A percentile compares a stretch with the other conserved stretches of the same genome.
These are phyloP conservation scores for Penicillium vulpinum DNA, from an alignment of 2,329 filamentous ascomycete species.

Conservation along the genomic window DNA sequence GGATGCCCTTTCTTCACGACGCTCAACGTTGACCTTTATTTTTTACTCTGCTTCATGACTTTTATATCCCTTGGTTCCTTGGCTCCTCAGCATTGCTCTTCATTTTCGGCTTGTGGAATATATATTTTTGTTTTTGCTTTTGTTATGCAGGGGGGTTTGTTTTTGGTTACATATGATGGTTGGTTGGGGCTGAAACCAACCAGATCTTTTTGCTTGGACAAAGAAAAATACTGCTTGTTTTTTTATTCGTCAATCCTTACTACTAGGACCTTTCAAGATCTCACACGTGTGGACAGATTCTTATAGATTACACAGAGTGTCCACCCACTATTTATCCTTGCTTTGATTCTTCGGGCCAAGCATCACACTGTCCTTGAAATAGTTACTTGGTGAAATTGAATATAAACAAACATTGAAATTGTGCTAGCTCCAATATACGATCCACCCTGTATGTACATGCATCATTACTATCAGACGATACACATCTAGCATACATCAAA, in stretches of 20 bases:
- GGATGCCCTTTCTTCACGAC: constrained; percentile 24
- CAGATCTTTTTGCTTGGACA: constrained; percentile 15
- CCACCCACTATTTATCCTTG: neutral
- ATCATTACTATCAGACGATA: neutral
- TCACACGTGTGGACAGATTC: neutral
- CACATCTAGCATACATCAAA: neutral
- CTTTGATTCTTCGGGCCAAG: neutral
- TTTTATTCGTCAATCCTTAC: constrained; percentile 3
- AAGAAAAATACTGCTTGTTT: constrained; percentile 12
- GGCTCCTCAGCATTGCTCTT: constrained; percentile 20
- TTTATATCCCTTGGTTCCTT: constrained; percentile 23
- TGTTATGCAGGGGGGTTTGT: constrained; percentile 21
- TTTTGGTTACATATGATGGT: constrained; percentile 15
- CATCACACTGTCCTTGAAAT: neutral
- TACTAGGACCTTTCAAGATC: neutral
- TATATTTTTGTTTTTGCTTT: constrained; percentile 13
- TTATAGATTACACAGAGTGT: neutral
- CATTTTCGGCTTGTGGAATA: constrained; percentile 18
- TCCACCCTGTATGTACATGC: neutral
- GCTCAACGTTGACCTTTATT: constrained; percentile 25
- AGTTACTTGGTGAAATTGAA: neutral
- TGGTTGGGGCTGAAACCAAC: constrained; percentile 14
- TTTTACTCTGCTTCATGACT: constrained; percentile 21
- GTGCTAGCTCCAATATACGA: neutral
- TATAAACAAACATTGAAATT: neutral